Evolutionary conservation across 2,329 filamentous ascomycete genomes (phyloP), one percentile per base, ranked within the genome.

Genomic region (Pseudopyrenochaeta lycopersici): DNA sequence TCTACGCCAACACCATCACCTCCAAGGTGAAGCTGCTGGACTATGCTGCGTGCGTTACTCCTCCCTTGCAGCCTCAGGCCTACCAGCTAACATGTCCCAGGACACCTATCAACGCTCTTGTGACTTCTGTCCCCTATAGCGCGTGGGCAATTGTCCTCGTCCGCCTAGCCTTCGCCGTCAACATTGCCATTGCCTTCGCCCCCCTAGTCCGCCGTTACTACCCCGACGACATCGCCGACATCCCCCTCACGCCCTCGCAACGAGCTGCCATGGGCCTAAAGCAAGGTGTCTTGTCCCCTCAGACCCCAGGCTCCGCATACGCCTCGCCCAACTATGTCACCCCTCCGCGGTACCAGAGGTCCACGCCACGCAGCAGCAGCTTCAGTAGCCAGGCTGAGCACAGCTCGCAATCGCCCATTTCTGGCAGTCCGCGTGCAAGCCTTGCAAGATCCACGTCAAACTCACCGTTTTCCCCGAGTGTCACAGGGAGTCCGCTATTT

Each of bases 241-340:
- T 99, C 45, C 88, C 94, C 56, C 84, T 99, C 62, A 97, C 94
- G 1, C 88, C 91, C n/a, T 87, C 88, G 11, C 95, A 98, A 80
- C 90, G 94, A 56, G 84, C 88, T 60, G 84, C 97, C 12, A 86
- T 99, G 46, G 93, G 92, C 42, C 85, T 99, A 3, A 85, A 89
- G 33, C 88, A 91, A 2, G 85, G 83, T 53, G 53, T 72, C n/a
- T 15, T 60, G 15, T 82, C 83, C 2, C 84, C 89, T 0, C 73
- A 78, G 0, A 90, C 88, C 0, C 88, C 91, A 1, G 83, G 85
- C 47, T 88, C 89, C 36, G 57, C 59, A 35, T 75, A 66, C 55
- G 64, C 66, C 7, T 75, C 72, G 11, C 71, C 72, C 12, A 85
- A 85, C 52, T 96, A 91, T 76, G 87, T 89, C 66, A 97, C 94